Percentiles rank a stretch among this genome's conserved stretches.
phyloP scores from a whole-genome alignment of 805 yeast species.

The Barnettozyma pratensis region DNA sequence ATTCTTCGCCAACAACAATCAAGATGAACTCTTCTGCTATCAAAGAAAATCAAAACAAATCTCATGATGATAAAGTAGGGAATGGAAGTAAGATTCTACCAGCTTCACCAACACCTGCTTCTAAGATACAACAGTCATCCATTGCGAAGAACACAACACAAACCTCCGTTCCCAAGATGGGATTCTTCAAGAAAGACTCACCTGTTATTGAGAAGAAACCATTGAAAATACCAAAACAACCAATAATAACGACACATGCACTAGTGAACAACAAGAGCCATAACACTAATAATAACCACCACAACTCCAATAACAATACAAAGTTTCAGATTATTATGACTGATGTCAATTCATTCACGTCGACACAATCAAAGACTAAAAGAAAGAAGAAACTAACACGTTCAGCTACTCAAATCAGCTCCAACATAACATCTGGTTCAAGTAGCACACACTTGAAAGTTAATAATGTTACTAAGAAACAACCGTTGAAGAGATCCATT shows the following conservation, averaged over 20 bases:
- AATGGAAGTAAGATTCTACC: constrained; percentile 10
- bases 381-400: constrained; percentile 19
- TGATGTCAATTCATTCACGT: constrained; percentile 27
- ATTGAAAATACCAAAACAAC: background rate
- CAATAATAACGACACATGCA: background rate
- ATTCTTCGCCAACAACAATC: constrained; percentile 27
- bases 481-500: constrained; percentile 18
- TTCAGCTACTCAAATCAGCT: constrained; percentile 16
- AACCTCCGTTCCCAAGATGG: constrained; percentile 23
- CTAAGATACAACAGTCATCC: constrained; percentile 7
- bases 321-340: constrained; percentile 32
- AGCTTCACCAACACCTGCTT: constrained; percentile 24
- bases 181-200: constrained; percentile 21
- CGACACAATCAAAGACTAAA: constrained; percentile 4
- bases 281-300: background rate
- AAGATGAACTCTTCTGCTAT: constrained; percentile 25
- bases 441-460: too few species aligned
- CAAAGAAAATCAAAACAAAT: constrained; percentile 12
- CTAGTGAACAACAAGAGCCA: constrained; percentile 1
- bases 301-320: constrained; percentile 8
- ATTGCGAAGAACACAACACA: background rate
- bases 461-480: constrained; percentile 8
- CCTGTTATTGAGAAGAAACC: background rate
- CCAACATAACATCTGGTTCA: background rate
- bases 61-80: background rate